phyloP scores from a whole-genome alignment of 176 grass and related monocot species.

The Oryza punctata region DNA sequence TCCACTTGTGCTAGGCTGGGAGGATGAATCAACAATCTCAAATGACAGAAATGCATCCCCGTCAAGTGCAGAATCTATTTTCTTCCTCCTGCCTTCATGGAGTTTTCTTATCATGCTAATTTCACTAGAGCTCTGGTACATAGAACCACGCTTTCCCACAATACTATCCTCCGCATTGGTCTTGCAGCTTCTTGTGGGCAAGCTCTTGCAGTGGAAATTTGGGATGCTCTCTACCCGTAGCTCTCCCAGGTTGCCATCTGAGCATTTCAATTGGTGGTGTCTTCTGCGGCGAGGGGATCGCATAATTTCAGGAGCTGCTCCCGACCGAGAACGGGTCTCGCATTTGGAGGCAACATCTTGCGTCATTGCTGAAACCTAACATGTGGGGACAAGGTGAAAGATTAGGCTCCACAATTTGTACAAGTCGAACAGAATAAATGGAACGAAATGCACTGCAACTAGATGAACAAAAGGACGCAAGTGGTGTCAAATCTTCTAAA shows the following conservation, averaged over 20 bases:
- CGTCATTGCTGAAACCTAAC: conserved; percentile 57
- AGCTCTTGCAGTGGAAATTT: conserved; percentile 80
- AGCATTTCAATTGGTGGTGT: conserved; percentile 53
- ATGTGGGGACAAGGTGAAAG: conserved; percentile 4
- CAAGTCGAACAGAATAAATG: background rate
- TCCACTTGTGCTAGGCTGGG: conserved; percentile 52
- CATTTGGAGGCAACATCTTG: conserved; percentile 48
- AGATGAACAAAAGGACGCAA: background rate
- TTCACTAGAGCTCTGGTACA: conserved; percentile 95
- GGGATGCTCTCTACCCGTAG: conserved; percentile 40
- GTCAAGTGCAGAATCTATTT: conserved; percentile 60
- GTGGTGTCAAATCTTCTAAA: background rate
- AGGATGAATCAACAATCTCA: conserved; percentile 58
- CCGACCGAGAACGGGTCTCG: background rate
- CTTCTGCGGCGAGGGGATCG: conserved; percentile 33
- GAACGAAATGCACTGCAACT: background rate
- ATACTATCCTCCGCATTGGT: conserved; percentile 14
- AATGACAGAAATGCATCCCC: conserved; percentile 71
- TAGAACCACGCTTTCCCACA: conserved; percentile 74
- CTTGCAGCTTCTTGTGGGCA: conserved; percentile 54
- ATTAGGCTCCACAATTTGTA: background rate
- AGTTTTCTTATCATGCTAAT: conserved; percentile 67
- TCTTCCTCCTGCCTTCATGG: conserved; percentile 75
- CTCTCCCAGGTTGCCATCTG: conserved; percentile 47
- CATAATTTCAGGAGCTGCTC: conserved; percentile 19